Evolutionary conservation across 352 stramenopile genomes (phyloP).

Genomic region (Thraustotheca clavata): DNA sequence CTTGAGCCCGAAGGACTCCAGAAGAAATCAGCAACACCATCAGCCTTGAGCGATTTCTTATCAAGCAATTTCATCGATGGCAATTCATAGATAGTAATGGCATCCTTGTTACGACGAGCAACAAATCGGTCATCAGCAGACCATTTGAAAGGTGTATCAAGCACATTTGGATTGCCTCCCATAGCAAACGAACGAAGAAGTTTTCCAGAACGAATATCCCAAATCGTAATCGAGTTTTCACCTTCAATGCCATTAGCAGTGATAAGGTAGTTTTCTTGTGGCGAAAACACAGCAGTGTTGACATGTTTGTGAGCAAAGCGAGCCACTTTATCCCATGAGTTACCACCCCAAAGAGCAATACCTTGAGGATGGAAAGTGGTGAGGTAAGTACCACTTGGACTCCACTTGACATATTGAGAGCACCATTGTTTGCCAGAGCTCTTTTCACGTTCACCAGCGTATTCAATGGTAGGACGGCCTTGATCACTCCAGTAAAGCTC

Average conservation of each 20-base stretch:
- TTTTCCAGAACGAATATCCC: constrained; percentile 89
- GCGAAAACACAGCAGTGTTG: constrained; percentile 91
- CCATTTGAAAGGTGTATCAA: constrained; percentile 93
- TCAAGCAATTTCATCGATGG: constrained; percentile 96
- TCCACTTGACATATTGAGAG: constrained; percentile 97
- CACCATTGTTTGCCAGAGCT: constrained; percentile 94
- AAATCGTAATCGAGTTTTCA: constrained; percentile 95
- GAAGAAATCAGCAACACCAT: constrained; percentile 96
- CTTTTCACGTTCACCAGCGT: constrained; percentile 95
- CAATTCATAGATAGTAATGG: constrained; percentile 92
- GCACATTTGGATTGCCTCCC: constrained; percentile 57
- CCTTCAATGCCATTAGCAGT: constrained; percentile 92
- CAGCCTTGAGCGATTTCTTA: constrained; percentile 92
- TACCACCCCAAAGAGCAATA: constrained; percentile 96
- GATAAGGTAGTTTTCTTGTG: constrained; percentile 95
- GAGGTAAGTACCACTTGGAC: constrained; percentile 94
- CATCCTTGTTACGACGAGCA: constrained; percentile 89
- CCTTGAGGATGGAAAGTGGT: constrained; percentile 96
- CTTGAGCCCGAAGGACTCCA: constrained; percentile 94
- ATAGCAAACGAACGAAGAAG: constrained; percentile 78
- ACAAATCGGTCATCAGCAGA: constrained; percentile 93
- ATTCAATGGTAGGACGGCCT: constrained; percentile 85
- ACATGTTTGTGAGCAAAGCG: constrained; percentile 94
- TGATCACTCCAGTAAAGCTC: constrained; percentile 95
- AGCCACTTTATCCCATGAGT: constrained; percentile 96